Percentiles rank a stretch among this genome's conserved stretches.
Conservation (phyloP, 257 asterid species). For the Solanum rostratum region DNA sequence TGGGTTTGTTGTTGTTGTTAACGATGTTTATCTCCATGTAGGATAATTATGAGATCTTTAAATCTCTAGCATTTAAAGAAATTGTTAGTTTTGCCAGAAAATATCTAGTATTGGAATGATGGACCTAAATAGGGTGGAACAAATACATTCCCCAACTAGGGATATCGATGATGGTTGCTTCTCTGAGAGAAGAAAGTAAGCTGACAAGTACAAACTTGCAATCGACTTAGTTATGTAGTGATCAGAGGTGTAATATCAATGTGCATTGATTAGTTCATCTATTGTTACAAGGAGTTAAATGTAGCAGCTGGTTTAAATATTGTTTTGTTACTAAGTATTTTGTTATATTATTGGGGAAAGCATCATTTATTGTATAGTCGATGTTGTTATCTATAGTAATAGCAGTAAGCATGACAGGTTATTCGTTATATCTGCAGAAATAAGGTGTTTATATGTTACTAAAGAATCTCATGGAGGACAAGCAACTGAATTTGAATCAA, state of each 20-base stretch:
- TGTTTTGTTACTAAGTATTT: background rate
- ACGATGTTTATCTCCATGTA: background rate
- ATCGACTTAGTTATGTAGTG: background rate
- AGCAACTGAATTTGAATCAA: conserved; percentile 33
- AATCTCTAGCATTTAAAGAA: background rate
- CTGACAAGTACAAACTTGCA: background rate
- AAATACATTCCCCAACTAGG: background rate
- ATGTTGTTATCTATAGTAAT: background rate
- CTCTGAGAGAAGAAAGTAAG: background rate
- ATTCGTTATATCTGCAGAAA: conserved; percentile 4
- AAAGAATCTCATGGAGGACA: conserved; percentile 40
- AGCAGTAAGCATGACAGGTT: background rate
- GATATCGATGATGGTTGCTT: background rate
- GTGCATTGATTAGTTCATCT: background rate
- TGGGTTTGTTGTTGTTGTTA: background rate
- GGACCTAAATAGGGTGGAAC: background rate
- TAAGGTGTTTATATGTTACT: conserved; percentile 13
- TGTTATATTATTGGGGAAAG: background rate
- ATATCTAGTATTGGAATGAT: background rate
- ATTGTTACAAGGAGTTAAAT: background rate
- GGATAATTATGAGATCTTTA: background rate
- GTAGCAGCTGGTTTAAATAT: background rate
- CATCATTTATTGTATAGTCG: background rate
- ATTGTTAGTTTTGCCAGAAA: background rate
- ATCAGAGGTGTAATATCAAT: background rate